Percentiles rank a stretch among this genome's conserved stretches.
These are phyloP conservation scores for Taiozyma onychis DNA, from an alignment of 1,139 yeast species.

Conservation along the genomic window DNA sequence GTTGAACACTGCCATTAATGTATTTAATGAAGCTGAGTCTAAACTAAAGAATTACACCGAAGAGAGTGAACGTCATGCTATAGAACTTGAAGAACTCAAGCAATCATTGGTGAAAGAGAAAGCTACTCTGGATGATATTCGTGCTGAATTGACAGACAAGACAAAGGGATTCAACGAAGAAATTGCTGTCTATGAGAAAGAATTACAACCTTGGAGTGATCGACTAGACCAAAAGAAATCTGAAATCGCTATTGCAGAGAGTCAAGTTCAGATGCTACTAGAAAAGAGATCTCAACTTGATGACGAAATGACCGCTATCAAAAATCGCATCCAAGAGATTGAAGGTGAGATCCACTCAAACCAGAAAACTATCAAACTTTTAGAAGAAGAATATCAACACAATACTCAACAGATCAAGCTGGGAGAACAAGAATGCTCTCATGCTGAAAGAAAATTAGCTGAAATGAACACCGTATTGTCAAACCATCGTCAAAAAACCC, in stretches of 20 bases:
- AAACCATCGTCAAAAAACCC: slow-evolving; percentile 52
- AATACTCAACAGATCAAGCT: slow-evolving; percentile 47
- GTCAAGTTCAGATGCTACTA: slow-evolving; percentile 57
- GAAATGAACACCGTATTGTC: slow-evolving; percentile 51
- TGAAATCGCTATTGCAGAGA: slow-evolving; percentile 56
- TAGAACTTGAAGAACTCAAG: slow-evolving; percentile 40
- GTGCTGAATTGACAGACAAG: slow-evolving; percentile 63
- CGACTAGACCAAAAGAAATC: slow-evolving; percentile 62
- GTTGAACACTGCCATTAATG: slow-evolving; percentile 31
- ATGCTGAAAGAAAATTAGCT: slow-evolving; percentile 43
- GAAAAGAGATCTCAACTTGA: slow-evolving; percentile 42
- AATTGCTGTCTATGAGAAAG: slow-evolving; percentile 56
- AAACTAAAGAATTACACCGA: slow-evolving; percentile 42
- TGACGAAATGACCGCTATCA: slow-evolving; percentile 42
- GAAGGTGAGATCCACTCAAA: slow-evolving; percentile 49
- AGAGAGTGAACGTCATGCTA: slow-evolving; percentile 33
- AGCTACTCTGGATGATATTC: slow-evolving; percentile 51
- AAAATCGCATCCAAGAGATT: slow-evolving; percentile 41
- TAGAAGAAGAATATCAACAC: slow-evolving; percentile 40
- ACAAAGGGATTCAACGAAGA: slow-evolving; percentile 60
- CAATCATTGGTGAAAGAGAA: slow-evolving; percentile 48
- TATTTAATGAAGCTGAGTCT: slow-evolving; percentile 35
- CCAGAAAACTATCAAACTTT: slow-evolving; percentile 38
- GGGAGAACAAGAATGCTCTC: slow-evolving; percentile 53
- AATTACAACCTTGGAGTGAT: slow-evolving; percentile 81